Evolutionary conservation across 2,329 filamentous ascomycete genomes (phyloP), one percentile per base, ranked within the genome.

Genomic region (Trichophyton equinum): DNA sequence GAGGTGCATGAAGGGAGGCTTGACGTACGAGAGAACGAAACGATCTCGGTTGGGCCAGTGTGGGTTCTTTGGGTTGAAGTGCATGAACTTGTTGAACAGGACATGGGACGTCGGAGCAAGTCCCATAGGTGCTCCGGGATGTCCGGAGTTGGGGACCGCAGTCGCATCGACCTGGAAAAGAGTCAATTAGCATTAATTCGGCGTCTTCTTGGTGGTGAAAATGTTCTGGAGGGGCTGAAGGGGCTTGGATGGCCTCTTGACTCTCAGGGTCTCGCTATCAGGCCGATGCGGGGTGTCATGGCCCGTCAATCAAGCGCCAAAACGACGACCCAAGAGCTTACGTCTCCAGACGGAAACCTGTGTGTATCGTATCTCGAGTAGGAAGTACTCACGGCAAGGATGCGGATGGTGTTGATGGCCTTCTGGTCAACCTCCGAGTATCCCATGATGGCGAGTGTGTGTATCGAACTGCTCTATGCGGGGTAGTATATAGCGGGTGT

Each of bases 1-100:
- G 30, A 25, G 25, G 3, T 6, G 22, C 13, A 47, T 20, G 33
- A 13, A 30, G 33, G 33, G 33, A 38, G 33, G 9, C 33, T 38
- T 38, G 20, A 87, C 91, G 84, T 84, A 96, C 91, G 94, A 99
- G 75, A 99, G 91, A 65, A 99, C 91, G 74, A 99, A 99, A 77
- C 94, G 88, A 79, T 99, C 94, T 73, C 94, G 87, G 85, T 97
- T 97, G 71, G 94, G 73, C 91, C 91, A 99, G 67, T 90, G 82
- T 70, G 94, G 89, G 85, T 96, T 96, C 87, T 96, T 95, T 72
- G 94, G 94, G 87, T 97, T 99, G 85, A 96, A 99, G 76, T 80
- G 95, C 90, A 99, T 90, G 83, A 96, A 95, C 78, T 94, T 95
- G 85, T 96, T 95, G 82, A 89, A 99, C 67, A 99, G 85, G 72